phyloP scores from a whole-genome alignment of 768 basidiomycete genomes.

The Tulasnella sp. region DNA sequence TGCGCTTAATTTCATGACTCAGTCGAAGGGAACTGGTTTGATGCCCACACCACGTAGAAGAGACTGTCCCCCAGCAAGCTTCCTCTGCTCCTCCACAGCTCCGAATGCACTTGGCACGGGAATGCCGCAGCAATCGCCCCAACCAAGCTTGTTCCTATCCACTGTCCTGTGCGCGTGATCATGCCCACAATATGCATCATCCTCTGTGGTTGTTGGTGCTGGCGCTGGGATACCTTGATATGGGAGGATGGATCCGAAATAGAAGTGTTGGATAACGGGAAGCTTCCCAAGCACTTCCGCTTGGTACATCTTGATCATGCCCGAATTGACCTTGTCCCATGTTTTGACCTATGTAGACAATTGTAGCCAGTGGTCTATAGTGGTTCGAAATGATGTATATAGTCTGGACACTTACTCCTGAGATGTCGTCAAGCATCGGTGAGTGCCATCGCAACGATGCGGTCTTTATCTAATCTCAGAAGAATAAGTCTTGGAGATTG shows the following conservation, averaged over 20 bases:
- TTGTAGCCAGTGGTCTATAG: neutral
- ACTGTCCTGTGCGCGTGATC: constrained; percentile 43
- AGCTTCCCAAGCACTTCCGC: constrained; percentile 93
- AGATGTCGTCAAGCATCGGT: constrained; percentile 97
- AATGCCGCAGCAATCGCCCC: constrained; percentile 91
- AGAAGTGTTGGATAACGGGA: constrained; percentile 91
- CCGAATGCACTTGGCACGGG: constrained; percentile 74
- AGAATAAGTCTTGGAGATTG: no score
- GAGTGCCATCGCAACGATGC: constrained; percentile 96
- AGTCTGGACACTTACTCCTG: constrained; percentile 40
- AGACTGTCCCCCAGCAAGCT: constrained; percentile 26
- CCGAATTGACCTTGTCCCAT: constrained; percentile 93
- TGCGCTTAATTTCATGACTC: no score
- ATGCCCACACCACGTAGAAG: constrained; percentile 50
- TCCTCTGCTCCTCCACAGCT: constrained; percentile 47
- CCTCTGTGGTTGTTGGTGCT: constrained; percentile 19
- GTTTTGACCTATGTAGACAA: constrained; percentile 48
- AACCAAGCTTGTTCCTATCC: constrained; percentile 35
- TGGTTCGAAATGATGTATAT: neutral
- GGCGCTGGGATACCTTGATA: constrained; percentile 51
- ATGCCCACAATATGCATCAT: constrained; percentile 41
- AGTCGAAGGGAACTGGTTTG: constrained; percentile 74
- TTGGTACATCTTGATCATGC: constrained; percentile 97
- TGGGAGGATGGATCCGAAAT: constrained; percentile 72
- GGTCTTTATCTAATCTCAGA: constrained; percentile 64